Evolutionary conservation across 768 basidiomycete species (phyloP).

Genomic region (Pleurotus platypus): DNA sequence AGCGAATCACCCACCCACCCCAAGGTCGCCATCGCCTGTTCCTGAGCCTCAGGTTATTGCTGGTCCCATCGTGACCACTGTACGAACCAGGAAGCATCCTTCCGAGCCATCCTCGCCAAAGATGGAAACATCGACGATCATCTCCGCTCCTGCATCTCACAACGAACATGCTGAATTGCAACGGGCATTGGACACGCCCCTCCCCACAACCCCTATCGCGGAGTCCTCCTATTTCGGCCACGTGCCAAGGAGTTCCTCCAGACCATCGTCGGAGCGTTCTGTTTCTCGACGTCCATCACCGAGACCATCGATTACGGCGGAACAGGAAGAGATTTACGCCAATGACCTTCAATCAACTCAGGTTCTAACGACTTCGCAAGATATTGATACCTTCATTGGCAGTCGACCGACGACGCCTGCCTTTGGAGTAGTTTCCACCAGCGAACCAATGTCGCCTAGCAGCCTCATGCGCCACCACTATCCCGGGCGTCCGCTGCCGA

Average conservation of each 20-base stretch:
- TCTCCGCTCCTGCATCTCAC: background rate
- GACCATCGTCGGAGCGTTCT: background rate
- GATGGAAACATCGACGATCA: background rate
- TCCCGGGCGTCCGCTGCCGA: constrained; percentile 55
- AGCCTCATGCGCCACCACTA: constrained; percentile 41
- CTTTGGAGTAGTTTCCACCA: background rate
- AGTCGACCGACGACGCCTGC: background rate
- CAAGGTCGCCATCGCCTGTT: constrained; percentile 7
- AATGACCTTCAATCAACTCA: too few relatives aligned
- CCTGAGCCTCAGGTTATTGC: constrained; percentile 1
- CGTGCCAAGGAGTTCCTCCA: background rate
- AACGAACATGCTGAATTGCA: constrained; percentile 2
- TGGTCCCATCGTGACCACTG: background rate
- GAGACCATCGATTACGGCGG: background rate
- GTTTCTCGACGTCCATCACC: background rate
- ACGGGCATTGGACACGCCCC: constrained; percentile 2
- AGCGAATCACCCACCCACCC: background rate
- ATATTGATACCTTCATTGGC: background rate
- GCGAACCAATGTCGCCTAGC: constrained; percentile 15
- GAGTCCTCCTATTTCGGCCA: constrained; percentile 1
- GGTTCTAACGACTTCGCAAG: too few relatives aligned
- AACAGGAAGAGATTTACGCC: too few relatives aligned
- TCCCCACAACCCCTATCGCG: background rate
- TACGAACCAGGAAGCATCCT: background rate
- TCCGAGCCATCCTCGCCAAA: background rate